A percentile compares a stretch with the other conserved stretches of the same genome.
These are phyloP conservation scores for Lodderomyces pseudojiufengensis DNA, from an alignment of 1,139 yeast genomes.

Conservation along the genomic window DNA sequence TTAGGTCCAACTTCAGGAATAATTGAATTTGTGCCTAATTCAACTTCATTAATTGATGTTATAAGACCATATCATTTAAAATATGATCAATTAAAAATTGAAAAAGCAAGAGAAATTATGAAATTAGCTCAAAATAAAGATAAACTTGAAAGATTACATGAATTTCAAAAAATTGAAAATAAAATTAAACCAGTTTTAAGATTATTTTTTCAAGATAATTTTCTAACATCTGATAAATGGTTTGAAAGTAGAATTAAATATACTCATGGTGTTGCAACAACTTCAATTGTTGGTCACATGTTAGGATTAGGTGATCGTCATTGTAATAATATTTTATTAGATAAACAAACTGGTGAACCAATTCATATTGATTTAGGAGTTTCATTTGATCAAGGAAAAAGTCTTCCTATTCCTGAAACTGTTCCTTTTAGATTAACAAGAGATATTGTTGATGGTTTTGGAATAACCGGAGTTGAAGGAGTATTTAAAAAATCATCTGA, in stretches of 20 bases:
- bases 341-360: constrained; percentile 77
- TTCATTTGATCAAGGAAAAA: constrained; percentile 89
- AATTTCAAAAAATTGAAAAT: constrained; percentile 47
- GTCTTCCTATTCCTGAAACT: constrained; percentile 82
- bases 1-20: constrained; percentile 85
- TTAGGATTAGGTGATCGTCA: constrained; percentile 96
- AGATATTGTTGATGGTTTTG: constrained; percentile 91
- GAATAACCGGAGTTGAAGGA: constrained; percentile 78
- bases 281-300: constrained; percentile 82
- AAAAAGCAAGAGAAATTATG: constrained; percentile 66
- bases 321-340: constrained; percentile 84
- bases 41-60: constrained; percentile 68
- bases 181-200: constrained; percentile 66
- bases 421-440: constrained; percentile 91
- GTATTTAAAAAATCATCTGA: constrained; percentile 71
- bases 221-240: constrained; percentile 70
- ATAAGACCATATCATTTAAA: constrained; percentile 55
- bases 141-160: constrained; percentile 43
- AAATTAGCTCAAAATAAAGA: constrained; percentile 50
- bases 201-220: constrained; percentile 67
- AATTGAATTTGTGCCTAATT: constrained; percentile 83
- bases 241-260: constrained; percentile 60
- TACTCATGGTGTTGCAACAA: constrained; percentile 76
- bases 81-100: constrained; percentile 40
- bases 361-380: constrained; percentile 95